phyloP scores from a whole-genome alignment of 805 yeast species.

The Hagleromyces aurorensis region DNA sequence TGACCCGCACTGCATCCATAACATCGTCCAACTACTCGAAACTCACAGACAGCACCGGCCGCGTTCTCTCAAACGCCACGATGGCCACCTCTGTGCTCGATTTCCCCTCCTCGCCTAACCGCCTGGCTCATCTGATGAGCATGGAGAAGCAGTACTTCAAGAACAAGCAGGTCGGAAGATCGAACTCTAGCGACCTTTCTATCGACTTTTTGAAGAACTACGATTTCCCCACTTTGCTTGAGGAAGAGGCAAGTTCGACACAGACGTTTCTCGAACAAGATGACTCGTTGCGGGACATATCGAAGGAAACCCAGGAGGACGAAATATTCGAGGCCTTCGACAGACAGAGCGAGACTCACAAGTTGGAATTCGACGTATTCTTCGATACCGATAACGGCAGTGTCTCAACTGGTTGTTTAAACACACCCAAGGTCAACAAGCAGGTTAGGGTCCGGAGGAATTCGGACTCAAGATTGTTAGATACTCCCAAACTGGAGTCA shows the following conservation, averaged over 20 bases:
- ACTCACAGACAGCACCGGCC: constrained; percentile 10
- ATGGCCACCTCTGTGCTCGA: constrained; percentile 22
- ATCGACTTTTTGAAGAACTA: constrained; percentile 24
- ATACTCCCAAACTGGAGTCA: constrained; percentile 21
- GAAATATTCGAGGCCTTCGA: too few species aligned
- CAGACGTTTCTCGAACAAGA: too few species aligned
- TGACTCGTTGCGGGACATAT: too few species aligned
- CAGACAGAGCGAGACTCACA: too few species aligned
- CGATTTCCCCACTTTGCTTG: constrained; percentile 26
- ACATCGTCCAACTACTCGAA: constrained; percentile 11
- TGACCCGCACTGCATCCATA: constrained; percentile 7
- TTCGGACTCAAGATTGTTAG: constrained; percentile 15
- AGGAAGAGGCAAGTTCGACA: constrained; percentile 10
- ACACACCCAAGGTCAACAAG: too few species aligned
- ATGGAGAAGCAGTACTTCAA: constrained; percentile 14
- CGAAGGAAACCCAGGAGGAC: too few species aligned
- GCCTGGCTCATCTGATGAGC: constrained; percentile 9
- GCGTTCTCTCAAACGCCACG: constrained; percentile 26
- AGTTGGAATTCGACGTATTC: too few species aligned
- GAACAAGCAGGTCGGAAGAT: constrained; percentile 11
- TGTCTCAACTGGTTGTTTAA: too few species aligned
- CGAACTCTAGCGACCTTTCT: constrained; percentile 17
- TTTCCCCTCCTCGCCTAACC: constrained; percentile 9
- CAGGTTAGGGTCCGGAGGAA: too few species aligned
- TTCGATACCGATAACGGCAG: too few species aligned